These are phyloP conservation scores for Backusella mclennaniae DNA, from an alignment of 192 early-diverging fungal genomes.

Conservation along the genomic window DNA sequence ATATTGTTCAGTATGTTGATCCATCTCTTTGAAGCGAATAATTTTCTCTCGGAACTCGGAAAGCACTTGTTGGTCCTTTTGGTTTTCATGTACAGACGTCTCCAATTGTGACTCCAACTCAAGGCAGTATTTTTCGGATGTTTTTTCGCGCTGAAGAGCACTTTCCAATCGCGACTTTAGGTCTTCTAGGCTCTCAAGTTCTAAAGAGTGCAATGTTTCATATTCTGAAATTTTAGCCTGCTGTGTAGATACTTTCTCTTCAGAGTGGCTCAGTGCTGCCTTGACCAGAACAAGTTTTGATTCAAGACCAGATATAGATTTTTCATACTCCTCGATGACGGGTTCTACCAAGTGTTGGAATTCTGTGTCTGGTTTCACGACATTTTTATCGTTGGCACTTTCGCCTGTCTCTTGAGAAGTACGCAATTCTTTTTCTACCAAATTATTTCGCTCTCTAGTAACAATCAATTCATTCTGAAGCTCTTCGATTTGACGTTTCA, in stretches of 20 bases:
- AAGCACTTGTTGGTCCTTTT: slow-evolving; percentile 32
- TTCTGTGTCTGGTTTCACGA: neutral
- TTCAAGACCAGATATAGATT: slow-evolving; percentile 62
- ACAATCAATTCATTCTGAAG: slow-evolving; percentile 28
- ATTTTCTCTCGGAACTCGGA: slow-evolving; percentile 36
- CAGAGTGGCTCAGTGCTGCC: slow-evolving; percentile 54
- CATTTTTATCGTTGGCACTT: neutral
- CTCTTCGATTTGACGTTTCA: slow-evolving; percentile 30
- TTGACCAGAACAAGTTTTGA: slow-evolving; percentile 53
- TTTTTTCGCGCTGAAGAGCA: slow-evolving; percentile 40
- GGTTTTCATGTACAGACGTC: slow-evolving; percentile 19
- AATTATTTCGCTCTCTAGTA: slow-evolving; percentile 21
- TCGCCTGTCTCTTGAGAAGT: neutral
- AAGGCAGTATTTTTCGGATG: slow-evolving; percentile 43
- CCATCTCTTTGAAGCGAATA: slow-evolving; percentile 52
- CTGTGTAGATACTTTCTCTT: slow-evolving; percentile 54
- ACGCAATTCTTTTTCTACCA: slow-evolving; percentile 15
- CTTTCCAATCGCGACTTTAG: slow-evolving; percentile 39
- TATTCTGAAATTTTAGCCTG: slow-evolving; percentile 51
- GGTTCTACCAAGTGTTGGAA: slow-evolving; percentile 59
- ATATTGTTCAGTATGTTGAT: slow-evolving; percentile 38
- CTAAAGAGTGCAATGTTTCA: slow-evolving; percentile 37
- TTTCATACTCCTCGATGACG: slow-evolving; percentile 72
- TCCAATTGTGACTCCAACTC: slow-evolving; percentile 36
- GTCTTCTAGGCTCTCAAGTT: slow-evolving; percentile 38